Evolutionary conservation across 768 basidiomycete genomes (phyloP), one percentile per base, ranked within the genome.

Genomic region (Lenzites betulinus): DNA sequence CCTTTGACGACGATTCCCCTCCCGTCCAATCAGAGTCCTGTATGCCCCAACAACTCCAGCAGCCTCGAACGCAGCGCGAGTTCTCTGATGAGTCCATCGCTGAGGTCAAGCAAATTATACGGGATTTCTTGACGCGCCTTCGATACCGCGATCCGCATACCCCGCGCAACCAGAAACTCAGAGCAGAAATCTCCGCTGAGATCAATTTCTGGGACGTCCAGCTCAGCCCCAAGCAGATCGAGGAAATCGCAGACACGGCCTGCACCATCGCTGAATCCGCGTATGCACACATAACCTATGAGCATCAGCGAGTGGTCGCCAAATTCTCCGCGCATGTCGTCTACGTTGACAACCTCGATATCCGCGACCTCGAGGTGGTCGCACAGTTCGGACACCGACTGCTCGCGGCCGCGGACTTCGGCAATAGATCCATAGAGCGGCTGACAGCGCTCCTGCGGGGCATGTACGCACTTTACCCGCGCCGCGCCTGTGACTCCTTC

Each of bases 321-420:
- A 67, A 80, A 9, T 80, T 72, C 62, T 80, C 79, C 1, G 71
- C 77, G 0, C 76, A 71, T 46, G 52, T 69, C n/a, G 72, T 74
- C 50, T 75, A 66, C 42, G 57, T 75, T 28, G 80, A 82, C 60
- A 78, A 81, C 59, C 65, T 71, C 18, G 60, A 65, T 1, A 25
- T 52, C 12, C 42, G 50, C 25, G 72, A 75, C 50, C 51, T 59
- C 18, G 63, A 62, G 5, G 60, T 68, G 3, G 62, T 79, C 13
- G 69, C 71, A 11, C 56, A 62, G 13, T 81, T 81, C 67, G 73
- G 72, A 23, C 65, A 71, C 25, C 62, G 74, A 0, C 76, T 80
- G 47, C 33, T 75, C 1, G 41, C 42, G 6, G 66, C 64, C 15
- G 33, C 68, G 36, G 56, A 59, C 3, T 79, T 80, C 30, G 69